phyloP scores from a whole-genome alignment of 805 yeast species.

The Yamadazyma nakazawae region DNA sequence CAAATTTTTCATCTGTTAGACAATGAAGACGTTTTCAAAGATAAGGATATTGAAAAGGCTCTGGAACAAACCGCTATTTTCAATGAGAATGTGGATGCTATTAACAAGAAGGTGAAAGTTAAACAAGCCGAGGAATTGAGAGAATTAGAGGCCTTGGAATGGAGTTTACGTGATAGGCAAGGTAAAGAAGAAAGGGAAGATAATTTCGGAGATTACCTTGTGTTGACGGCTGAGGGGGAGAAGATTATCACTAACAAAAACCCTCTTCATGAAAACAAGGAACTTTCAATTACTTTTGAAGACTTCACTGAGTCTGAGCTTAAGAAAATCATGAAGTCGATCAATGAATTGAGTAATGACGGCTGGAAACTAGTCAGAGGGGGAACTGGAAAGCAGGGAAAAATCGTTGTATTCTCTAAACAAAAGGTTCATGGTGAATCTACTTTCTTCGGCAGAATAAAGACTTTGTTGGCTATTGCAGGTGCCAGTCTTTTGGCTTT shows the following conservation, averaged over 20 bases:
- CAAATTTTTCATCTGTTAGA: slow-evolving; percentile 13
- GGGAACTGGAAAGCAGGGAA: slow-evolving; percentile 20
- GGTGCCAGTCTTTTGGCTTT: slow-evolving; percentile 23
- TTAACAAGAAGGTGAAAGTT: slow-evolving; percentile 38
- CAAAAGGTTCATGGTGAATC: too few species aligned
- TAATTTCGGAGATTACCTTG: slow-evolving; percentile 19
- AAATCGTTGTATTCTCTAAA: slow-evolving; percentile 14
- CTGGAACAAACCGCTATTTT: slow-evolving; percentile 17
- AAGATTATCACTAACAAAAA: slow-evolving; percentile 28
- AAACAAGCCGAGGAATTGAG: slow-evolving; percentile 46
- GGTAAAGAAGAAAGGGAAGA: slow-evolving; percentile 40
- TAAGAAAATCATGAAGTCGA: slow-evolving; percentile 27
- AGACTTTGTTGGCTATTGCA: slow-evolving; percentile 22
- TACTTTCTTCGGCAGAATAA: slow-evolving; percentile 12
- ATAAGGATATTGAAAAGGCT: slow-evolving; percentile 16
- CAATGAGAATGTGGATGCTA: slow-evolving; percentile 39
- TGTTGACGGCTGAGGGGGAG: slow-evolving; percentile 35
- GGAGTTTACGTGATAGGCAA: slow-evolving; percentile 36
- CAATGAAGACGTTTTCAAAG: slow-evolving; percentile 7
- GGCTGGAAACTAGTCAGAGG: slow-evolving; percentile 59
- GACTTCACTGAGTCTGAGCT: slow-evolving; percentile 34
- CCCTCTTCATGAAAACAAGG: slow-evolving; percentile 42
- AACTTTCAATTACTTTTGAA: slow-evolving; percentile 39
- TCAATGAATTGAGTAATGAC: slow-evolving; percentile 41
- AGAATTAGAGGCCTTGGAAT: slow-evolving; percentile 50